These are phyloP conservation scores for Mycosphaerella arachidis DNA, from an alignment of 2,329 filamentous ascomycete genomes.

Conservation along the genomic window DNA sequence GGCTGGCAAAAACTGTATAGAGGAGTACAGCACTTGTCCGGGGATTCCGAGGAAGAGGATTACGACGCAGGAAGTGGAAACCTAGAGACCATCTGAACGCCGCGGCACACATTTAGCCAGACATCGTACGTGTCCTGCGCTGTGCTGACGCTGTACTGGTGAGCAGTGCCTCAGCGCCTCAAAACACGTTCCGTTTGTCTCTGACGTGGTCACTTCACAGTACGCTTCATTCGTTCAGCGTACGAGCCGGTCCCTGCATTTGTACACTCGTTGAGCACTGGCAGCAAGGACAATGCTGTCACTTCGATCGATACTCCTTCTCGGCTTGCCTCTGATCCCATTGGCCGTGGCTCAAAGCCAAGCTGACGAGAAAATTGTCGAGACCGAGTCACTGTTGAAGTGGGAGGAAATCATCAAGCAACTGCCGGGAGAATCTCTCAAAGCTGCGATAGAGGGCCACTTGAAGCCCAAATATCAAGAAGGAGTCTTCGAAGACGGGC, in stretches of 20 bases:
- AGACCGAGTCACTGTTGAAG: conserved; percentile 24
- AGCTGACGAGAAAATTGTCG: conserved; percentile 11
- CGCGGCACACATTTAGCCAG: background rate
- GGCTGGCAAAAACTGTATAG: background rate
- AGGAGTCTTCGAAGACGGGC: conserved; percentile 63
- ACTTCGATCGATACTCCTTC: conserved; percentile 36
- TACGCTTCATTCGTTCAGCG: conserved; percentile 7
- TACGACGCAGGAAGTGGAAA: background rate
- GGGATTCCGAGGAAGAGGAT: background rate
- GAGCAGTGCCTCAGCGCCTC: background rate
- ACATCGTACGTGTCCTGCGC: conserved; percentile 2
- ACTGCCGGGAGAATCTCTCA: conserved; percentile 57
- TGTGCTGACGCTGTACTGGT: conserved; percentile 3
- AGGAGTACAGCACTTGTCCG: background rate
- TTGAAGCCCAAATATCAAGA: conserved; percentile 61
- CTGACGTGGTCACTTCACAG: conserved; percentile 6
- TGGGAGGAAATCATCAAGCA: conserved; percentile 55
- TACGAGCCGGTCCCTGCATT: conserved; percentile 18
- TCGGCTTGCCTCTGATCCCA: conserved; percentile 37
- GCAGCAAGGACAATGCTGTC: conserved; percentile 35
- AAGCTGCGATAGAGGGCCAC: conserved; percentile 62
- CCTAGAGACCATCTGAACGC: background rate
- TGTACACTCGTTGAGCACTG: background rate
- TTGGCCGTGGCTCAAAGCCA: conserved; percentile 25
- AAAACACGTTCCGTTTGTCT: background rate